Evolutionary conservation across 2,329 filamentous ascomycete genomes (phyloP).

Genomic region (Claviceps capensis): DNA sequence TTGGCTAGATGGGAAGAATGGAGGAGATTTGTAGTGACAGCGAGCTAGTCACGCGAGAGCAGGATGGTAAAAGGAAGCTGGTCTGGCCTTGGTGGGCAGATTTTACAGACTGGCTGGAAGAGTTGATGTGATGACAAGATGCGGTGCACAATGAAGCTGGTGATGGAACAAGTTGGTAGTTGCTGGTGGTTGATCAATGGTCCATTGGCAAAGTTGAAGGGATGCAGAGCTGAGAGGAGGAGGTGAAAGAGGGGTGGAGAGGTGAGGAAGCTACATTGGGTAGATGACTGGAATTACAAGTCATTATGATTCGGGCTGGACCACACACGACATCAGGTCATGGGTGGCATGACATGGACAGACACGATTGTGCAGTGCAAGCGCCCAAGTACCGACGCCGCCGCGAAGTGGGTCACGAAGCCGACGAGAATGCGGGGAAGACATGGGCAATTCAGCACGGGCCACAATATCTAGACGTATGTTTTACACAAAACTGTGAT

Average conservation of each 20-base stretch:
- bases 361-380: too few relatives aligned
- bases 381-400: too few relatives aligned
- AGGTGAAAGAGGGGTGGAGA: slow-evolving; percentile 8
- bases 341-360: neutral
- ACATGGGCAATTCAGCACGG: too few relatives aligned
- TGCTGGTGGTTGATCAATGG: neutral
- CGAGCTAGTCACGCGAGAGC: neutral
- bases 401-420: too few relatives aligned
- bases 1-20: slow-evolving; percentile 5
- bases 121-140: neutral
- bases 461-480: too few relatives aligned
- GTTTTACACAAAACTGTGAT: too few relatives aligned
- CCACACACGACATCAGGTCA: neutral
- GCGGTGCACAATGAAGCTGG: neutral
- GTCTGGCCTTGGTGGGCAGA: neutral
- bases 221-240: slow-evolving; percentile 3
- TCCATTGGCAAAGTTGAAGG: slow-evolving; percentile 8
- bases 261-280: slow-evolving; percentile 1
- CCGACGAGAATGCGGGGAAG: too few relatives aligned
- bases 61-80: neutral
- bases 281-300: slow-evolving; percentile 6
- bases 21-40: neutral
- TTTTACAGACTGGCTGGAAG: neutral
- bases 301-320: neutral
- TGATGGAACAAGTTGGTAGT: neutral